These are phyloP conservation scores for Kregervanrija fluxuum DNA, from an alignment of 805 yeast genomes.

Conservation along the genomic window DNA sequence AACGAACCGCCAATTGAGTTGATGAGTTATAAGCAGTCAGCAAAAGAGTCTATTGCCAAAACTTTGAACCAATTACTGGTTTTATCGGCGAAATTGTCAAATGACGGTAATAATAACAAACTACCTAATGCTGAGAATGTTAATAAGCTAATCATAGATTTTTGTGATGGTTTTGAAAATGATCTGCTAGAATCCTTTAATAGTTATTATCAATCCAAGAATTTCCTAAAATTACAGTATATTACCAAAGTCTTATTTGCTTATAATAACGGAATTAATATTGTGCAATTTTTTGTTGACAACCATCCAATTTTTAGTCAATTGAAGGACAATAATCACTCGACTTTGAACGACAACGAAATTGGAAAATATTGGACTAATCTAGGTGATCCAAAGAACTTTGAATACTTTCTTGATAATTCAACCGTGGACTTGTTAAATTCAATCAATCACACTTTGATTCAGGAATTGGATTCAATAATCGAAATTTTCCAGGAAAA, in stretches of 20 bases:
- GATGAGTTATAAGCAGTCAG: constrained; percentile 31
- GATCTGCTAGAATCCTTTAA: constrained; percentile 64
- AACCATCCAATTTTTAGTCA: constrained; percentile 63
- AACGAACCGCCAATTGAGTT: constrained; percentile 48
- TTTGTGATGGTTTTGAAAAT: constrained; percentile 71
- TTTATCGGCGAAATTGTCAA: constrained; percentile 57
- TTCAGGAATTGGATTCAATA: constrained; percentile 68
- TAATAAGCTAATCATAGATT: constrained; percentile 49
- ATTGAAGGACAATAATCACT: constrained; percentile 29
- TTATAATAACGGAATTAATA: constrained; percentile 80
- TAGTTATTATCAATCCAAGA: constrained; percentile 62
- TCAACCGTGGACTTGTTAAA: constrained; percentile 46
- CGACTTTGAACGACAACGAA: constrained; percentile 10
- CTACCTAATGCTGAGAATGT: constrained; percentile 34
- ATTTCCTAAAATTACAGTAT: constrained; percentile 65
- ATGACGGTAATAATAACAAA: constrained; percentile 29
- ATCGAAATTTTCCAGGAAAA: constrained; percentile 55
- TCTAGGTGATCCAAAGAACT: constrained; percentile 52
- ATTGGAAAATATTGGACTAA: constrained; percentile 44
- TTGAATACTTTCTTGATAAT: constrained; percentile 41
- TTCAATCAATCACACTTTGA: constrained; percentile 50
- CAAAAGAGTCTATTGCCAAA: constrained; percentile 49
- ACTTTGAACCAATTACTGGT: constrained; percentile 57
- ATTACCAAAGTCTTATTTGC: constrained; percentile 67
- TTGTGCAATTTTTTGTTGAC: constrained; percentile 73